Evolutionary conservation across 1,284 basidiomycete genomes (phyloP), one percentile per base, ranked within the genome.

Genomic region (Chondrostereum purpureum): DNA sequence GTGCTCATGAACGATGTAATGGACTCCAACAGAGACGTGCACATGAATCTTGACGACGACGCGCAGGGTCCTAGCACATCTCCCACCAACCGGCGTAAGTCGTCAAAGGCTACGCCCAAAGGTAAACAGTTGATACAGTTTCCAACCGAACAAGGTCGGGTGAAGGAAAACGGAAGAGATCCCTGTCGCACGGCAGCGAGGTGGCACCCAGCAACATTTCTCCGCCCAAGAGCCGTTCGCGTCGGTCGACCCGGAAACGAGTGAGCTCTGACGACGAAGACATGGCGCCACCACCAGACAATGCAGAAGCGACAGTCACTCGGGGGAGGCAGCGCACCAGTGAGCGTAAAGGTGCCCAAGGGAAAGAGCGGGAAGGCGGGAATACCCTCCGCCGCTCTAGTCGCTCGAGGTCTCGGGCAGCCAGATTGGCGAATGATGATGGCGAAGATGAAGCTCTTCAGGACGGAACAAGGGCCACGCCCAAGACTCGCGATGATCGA

Each of bases 1-100:
- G 47, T 46, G 39, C 49, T 53, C 33, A 41, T 43, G 44, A 17
- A 43, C n/a, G 43, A 45, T 17, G 47, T 18, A 31, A 41, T 13
- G 18, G 12, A 34, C 34, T 23, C 21, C 13, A 45, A 20, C 38
- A 21, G 31, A n/a, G 38, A 40, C 24, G 35, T 42, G 17, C 44
- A 52, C 4, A 52, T 48, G 39, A 47, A 49, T 18, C 24, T 50
- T 18, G 47, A 43, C 18, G 31, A 45, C 21, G 35, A 43, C 33
- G 11, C 19, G 37, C 5, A 38, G 16, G 34, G 31, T n/a, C 36
- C 36, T 8, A 16, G 18, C 16, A 10, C 16, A 10, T 10, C 36
- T n/a, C 39, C 37, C 3, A 35, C 44, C 13, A 23, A 10, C 6
- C 39, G 38, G 17, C 16, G 19, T 19, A 12, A 11, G 8, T 20